Conservation (phyloP, 2,329 filamentous ascomycete genomes). For the Neospermospora avenae region DNA sequence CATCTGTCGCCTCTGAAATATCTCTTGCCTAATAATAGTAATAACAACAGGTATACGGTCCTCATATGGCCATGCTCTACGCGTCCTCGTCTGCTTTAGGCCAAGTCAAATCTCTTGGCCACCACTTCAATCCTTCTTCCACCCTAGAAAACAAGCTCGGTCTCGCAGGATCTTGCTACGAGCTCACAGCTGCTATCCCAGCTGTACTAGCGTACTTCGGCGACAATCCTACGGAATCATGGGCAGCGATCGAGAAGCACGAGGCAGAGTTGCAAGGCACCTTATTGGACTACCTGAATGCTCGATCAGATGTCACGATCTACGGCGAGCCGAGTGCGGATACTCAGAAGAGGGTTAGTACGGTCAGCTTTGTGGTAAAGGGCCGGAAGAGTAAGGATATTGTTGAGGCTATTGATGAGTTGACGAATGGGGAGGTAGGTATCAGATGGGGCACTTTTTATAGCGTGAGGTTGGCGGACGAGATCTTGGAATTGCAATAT, state of each 20-base stretch:
- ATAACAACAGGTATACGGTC: constrained; percentile 59
- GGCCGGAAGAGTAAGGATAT: constrained; percentile 54
- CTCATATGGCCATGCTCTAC: constrained; percentile 70
- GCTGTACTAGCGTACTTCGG: constrained; percentile 60
- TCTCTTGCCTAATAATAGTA: background rate
- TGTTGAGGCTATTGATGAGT: constrained; percentile 59
- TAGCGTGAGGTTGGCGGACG: constrained; percentile 57
- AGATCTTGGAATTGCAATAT: constrained; percentile 54
- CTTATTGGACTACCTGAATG: constrained; percentile 56
- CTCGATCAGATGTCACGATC: constrained; percentile 51
- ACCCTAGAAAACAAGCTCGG: constrained; percentile 66
- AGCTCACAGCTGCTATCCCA: constrained; percentile 62
- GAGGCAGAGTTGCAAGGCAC: constrained; percentile 57
- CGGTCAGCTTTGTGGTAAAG: constrained; percentile 63
- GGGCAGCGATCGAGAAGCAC: constrained; percentile 52
- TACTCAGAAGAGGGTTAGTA: constrained; percentile 53
- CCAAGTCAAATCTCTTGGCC: constrained; percentile 54
- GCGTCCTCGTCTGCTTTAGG: constrained; percentile 55
- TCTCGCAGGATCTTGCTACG: constrained; percentile 67
- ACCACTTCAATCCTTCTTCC: constrained; percentile 63
- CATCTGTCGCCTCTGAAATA: background rate
- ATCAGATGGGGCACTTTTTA: constrained; percentile 70
- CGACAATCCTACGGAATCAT: constrained; percentile 39
- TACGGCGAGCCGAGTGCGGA: constrained; percentile 53
- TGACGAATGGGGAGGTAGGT: constrained; percentile 50